These are phyloP conservation scores for Fusarium graminum DNA, from an alignment of 2,329 filamentous ascomycete genomes.

Conservation along the genomic window DNA sequence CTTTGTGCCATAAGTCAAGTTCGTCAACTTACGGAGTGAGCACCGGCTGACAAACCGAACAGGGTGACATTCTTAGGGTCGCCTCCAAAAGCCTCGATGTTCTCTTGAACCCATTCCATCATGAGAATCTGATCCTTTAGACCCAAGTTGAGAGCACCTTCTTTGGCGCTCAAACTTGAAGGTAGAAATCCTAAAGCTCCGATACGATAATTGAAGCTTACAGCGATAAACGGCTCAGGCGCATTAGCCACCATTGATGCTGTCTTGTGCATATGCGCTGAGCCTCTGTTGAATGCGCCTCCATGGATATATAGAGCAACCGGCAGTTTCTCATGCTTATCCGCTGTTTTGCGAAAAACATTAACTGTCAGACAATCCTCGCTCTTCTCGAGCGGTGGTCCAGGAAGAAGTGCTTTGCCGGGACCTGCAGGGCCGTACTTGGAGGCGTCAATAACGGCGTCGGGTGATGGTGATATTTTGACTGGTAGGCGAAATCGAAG, in stretches of 20 bases:
- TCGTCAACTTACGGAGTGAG: conserved; percentile 59
- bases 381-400: conserved; percentile 50
- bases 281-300: conserved; percentile 58
- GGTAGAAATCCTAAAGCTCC: conserved; percentile 71
- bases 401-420: conserved; percentile 42
- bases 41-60: conserved; percentile 59
- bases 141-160: conserved; percentile 68
- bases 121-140: conserved; percentile 64
- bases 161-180: conserved; percentile 64
- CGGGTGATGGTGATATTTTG: conserved; percentile 46
- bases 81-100: conserved; percentile 66
- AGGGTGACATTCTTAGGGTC: conserved; percentile 60
- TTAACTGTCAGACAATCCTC: conserved; percentile 70
- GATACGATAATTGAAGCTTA: conserved; percentile 66
- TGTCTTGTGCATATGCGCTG: conserved; percentile 68
- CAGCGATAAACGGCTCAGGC: conserved; percentile 61
- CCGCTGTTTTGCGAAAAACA: conserved; percentile 59
- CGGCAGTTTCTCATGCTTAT: conserved; percentile 50
- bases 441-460: conserved; percentile 52
- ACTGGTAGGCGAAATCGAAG: conserved; percentile 59
- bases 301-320: conserved; percentile 72
- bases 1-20: accelerated
- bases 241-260: conserved; percentile 71
- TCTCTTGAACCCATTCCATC: conserved; percentile 68
- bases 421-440: conserved; percentile 54